Evolutionary conservation across 768 basidiomycete species (phyloP).

Genomic region (Daedalea quercina): DNA sequence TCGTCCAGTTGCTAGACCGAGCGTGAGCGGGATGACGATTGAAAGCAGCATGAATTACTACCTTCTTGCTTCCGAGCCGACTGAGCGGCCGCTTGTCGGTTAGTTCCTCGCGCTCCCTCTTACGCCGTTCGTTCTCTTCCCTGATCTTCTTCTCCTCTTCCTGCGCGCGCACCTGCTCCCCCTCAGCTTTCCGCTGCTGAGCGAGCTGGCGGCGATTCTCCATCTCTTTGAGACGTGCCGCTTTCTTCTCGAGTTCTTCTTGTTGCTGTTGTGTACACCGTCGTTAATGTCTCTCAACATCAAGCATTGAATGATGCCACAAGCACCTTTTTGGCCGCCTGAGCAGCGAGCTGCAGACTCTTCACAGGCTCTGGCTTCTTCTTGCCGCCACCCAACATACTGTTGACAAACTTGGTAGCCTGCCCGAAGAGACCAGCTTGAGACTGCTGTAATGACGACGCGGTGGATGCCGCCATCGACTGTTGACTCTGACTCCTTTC

Average conservation of each 20-base stretch:
- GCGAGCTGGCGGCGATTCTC: constrained; percentile 72
- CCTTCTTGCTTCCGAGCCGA: constrained; percentile 46
- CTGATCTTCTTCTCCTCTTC: constrained; percentile 70
- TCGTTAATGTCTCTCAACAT: background rate
- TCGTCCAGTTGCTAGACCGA: constrained; percentile 43
- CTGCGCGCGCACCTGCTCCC: constrained; percentile 54
- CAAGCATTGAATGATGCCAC: background rate
- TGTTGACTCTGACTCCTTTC: constrained; percentile 45
- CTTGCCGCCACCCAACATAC: constrained; percentile 64
- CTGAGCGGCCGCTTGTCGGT: constrained; percentile 65
- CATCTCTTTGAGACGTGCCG: constrained; percentile 68
- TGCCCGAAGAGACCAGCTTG: constrained; percentile 62
- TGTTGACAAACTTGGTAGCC: constrained; percentile 63
- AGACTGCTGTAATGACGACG: constrained; percentile 27
- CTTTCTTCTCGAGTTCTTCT: constrained; percentile 80
- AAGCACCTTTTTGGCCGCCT: constrained; percentile 83
- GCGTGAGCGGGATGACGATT: background rate
- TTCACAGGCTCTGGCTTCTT: constrained; percentile 61
- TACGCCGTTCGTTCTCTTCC: constrained; percentile 70
- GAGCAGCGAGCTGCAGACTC: constrained; percentile 75
- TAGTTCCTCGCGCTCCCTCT: constrained; percentile 75
- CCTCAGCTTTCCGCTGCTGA: constrained; percentile 69
- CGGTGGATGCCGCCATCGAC: constrained; percentile 44
- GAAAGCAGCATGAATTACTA: constrained; percentile 16
- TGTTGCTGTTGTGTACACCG: constrained; percentile 57